These are phyloP conservation scores for Pachysandra terminalis DNA, from an alignment of 164 flowering plant genomes.

Conservation along the genomic window DNA sequence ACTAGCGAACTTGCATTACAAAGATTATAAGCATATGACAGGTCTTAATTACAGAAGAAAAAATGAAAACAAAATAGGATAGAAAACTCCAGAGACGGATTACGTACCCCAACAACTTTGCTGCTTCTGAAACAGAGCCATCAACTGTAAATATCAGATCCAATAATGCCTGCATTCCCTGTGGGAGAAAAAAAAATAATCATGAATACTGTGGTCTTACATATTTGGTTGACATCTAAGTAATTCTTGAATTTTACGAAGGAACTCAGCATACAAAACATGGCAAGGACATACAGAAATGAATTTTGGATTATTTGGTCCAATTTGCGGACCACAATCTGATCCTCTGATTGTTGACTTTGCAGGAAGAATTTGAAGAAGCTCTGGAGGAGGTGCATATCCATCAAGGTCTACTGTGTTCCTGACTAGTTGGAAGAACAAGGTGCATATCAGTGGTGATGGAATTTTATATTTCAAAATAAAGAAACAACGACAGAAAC, in stretches of 20 bases:
- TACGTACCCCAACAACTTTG: conserved; percentile 69
- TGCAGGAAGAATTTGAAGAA: conserved; percentile 84
- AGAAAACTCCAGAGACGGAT: neutral
- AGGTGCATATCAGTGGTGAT: conserved; percentile 9
- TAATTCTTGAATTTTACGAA: neutral
- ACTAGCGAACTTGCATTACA: neutral
- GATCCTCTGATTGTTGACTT: conserved; percentile 72
- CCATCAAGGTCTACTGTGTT: conserved; percentile 60
- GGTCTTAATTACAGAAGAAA: too few species aligned
- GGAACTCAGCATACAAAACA: neutral
- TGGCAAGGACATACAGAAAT: conserved; percentile 36
- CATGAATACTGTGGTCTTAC: neutral
- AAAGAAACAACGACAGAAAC: neutral
- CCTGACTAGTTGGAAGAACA: conserved; percentile 59
- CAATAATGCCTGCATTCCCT: conserved; percentile 94
- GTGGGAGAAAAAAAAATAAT: conserved; percentile 7
- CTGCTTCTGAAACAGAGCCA: conserved; percentile 81
- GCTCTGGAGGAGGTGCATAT: conserved; percentile 82
- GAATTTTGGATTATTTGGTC: conserved; percentile 89
- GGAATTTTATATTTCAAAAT: neutral
- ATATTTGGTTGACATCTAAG: neutral
- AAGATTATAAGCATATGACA: neutral
- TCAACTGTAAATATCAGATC: conserved; percentile 72
- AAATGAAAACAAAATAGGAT: neutral
- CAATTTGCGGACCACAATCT: conserved; percentile 77